Base-by-base conservation (phyloP, 2,329 filamentous ascomycete genomes). In the Knoxdaviesia capensis region DNA sequence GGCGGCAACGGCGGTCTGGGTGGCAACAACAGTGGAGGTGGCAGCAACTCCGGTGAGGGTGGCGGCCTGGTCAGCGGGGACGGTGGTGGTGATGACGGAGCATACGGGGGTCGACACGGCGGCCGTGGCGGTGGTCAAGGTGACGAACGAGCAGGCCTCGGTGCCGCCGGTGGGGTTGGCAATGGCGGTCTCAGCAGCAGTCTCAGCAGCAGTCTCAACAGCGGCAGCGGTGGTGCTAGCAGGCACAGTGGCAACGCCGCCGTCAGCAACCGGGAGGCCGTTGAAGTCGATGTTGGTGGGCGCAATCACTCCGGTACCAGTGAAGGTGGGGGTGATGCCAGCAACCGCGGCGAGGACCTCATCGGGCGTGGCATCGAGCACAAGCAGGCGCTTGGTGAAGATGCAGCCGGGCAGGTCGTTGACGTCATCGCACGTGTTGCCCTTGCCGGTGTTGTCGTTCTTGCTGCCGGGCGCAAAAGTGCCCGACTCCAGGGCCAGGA, bases 391-490 rank as follows among this genome's bases (percentile, higher is more conserved):
- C 45, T 66, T 53, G 6, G 61, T 60, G 51, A 69, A 71, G 52
- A 74, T 74, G 51, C 70, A 74, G 6, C 70, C 70, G 4, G 56
- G 55, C 2, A 58, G 51, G 44, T 71, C 65, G 39, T 66, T 53
- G 3, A 48, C 54, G 11, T 58, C 58, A 46, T 74, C 61, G 48
- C 70, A 74, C 31, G 63, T 64, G 50, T 55, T 54, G 6, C 55
- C 55, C 5, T 50, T 48, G 8, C 48, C 49, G 7, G 52, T 52
- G 30, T 38, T 41, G 40, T 52, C 47, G 6, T 46, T 44, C 29
- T 38, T 40, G 43, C 66, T 48, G 41, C 76, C 76, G 10, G 76
- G 71, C 5, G 64, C 66, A 51, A 80, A 81, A 5, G 76, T 80
- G 43, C 71, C 74, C 31, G 66, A 64, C 47, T 73, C 59, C 40